Evolutionary conservation across 164 flowering plant species (phyloP).

Genomic region (Warburgia ugandensis): DNA sequence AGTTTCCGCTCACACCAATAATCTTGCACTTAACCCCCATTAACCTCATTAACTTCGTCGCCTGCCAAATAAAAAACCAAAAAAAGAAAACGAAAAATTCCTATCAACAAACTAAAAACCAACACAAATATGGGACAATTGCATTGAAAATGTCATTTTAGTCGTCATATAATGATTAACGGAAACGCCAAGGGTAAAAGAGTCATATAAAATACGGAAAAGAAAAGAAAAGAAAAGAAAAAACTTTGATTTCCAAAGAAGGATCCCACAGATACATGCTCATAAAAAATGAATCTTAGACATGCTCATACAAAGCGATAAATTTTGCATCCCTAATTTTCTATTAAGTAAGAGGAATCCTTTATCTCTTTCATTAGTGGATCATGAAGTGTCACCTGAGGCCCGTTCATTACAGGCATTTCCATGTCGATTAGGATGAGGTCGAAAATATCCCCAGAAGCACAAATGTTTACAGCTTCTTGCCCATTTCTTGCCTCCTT

Average conservation of each 20-base stretch:
- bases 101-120: neutral
- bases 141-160: neutral
- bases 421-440: slow-evolving; percentile 30
- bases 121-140: neutral
- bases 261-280: too few relatives aligned
- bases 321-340: too few relatives aligned
- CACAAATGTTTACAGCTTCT: slow-evolving; percentile 23
- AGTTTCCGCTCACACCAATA: slow-evolving; percentile 17
- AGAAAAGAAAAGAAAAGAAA: neutral
- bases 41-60: slow-evolving; percentile 19
- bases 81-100: too few relatives aligned
- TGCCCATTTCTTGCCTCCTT: slow-evolving; percentile 22
- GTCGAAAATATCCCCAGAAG: slow-evolving; percentile 13
- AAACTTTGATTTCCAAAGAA: neutral
- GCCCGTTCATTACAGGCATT: slow-evolving; percentile 30
- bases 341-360: neutral
- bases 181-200: neutral
- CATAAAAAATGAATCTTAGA: too few relatives aligned
- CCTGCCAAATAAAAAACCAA: too few relatives aligned
- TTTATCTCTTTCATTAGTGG: neutral
- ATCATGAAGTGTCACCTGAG: slow-evolving; percentile 13
- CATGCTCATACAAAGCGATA: too few relatives aligned
- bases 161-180: neutral
- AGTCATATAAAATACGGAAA: neutral
- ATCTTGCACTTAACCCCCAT: slow-evolving; percentile 19